Percentiles rank a stretch among this genome's conserved stretches.
phyloP scores from a whole-genome alignment of 2,329 filamentous ascomycete species.

The Huntiella bhutanensis region DNA sequence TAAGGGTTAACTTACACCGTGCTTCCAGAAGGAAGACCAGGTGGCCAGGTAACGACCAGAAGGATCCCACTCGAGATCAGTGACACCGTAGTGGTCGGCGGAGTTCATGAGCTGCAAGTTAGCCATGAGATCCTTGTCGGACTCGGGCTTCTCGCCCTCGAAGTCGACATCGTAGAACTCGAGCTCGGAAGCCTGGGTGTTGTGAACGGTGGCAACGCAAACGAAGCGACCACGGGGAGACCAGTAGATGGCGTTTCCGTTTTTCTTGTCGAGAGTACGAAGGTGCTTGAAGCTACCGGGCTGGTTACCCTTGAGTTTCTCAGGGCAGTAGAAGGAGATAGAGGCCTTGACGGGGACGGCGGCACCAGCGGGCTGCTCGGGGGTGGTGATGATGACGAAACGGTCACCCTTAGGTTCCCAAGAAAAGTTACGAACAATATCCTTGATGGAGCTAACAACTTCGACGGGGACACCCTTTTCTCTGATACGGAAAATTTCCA shows the following conservation, averaged over 20 bases:
- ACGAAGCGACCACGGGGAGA: conserved; percentile 90
- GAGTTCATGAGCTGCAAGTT: conserved; percentile 92
- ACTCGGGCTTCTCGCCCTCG: conserved; percentile 86
- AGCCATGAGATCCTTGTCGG: conserved; percentile 81
- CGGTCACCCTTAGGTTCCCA: conserved; percentile 98
- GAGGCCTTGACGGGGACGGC: conserved; percentile 85
- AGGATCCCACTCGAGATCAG: conserved; percentile 95
- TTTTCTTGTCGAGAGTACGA: conserved; percentile 94
- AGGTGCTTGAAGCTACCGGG: conserved; percentile 94
- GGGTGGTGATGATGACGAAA: conserved; percentile 90
- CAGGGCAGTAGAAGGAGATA: conserved; percentile 89
- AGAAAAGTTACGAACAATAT: conserved; percentile 97
- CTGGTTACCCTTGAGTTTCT: conserved; percentile 67
- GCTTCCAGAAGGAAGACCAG: conserved; percentile 89
- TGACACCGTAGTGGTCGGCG: conserved; percentile 90
- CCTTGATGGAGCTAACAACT: conserved; percentile 93
- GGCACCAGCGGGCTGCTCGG: conserved; percentile 58
- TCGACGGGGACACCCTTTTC: conserved; percentile 98
- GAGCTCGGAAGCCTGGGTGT: conserved; percentile 81
- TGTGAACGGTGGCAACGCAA: conserved; percentile 80
- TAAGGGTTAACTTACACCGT: conserved; percentile 48
- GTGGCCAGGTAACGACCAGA: conserved; percentile 87
- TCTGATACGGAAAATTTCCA: conserved; percentile 92
- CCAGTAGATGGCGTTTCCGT: conserved; percentile 99
- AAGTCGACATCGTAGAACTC: conserved; percentile 98